These are phyloP conservation scores for Priceomyces fermenticarens DNA, from an alignment of 805 yeast species.

Conservation along the genomic window DNA sequence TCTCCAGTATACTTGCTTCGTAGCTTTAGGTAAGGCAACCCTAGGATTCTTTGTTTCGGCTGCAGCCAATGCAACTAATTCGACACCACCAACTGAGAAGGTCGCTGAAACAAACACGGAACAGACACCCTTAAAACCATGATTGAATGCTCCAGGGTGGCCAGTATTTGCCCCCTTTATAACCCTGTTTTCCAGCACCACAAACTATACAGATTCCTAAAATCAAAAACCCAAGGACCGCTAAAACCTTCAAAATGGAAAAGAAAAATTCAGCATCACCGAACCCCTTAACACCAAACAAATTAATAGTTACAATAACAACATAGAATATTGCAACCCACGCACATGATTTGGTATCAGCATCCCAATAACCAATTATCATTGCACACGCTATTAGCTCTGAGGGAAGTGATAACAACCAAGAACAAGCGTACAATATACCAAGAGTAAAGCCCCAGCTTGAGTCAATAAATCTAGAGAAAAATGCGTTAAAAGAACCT, in stretches of 20 bases:
- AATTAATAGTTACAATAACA: slow-evolving; percentile 17
- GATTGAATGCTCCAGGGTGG: slow-evolving; percentile 36
- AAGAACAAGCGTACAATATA: slow-evolving; percentile 36
- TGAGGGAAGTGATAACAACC: slow-evolving; percentile 32
- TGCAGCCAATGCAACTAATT: slow-evolving; percentile 36
- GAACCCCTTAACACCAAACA: slow-evolving; percentile 15
- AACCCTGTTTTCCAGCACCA: slow-evolving; percentile 16
- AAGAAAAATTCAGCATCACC: slow-evolving; percentile 23
- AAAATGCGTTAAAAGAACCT: slow-evolving; percentile 38
- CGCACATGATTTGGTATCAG: slow-evolving; percentile 38
- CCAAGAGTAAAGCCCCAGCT: slow-evolving; percentile 41
- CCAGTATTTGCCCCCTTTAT: slow-evolving; percentile 22
- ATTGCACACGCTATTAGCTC: slow-evolving; percentile 20
- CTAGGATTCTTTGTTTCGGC: slow-evolving; percentile 62
- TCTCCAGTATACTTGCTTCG: slow-evolving; percentile 51
- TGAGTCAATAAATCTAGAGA: slow-evolving; percentile 32
- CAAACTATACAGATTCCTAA: slow-evolving; percentile 17
- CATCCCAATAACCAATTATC: slow-evolving; percentile 21
- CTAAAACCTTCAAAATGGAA: slow-evolving; percentile 14
- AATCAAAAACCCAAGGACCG: slow-evolving; percentile 17
- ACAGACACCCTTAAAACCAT: slow-evolving; percentile 59
- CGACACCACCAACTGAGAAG: slow-evolving; percentile 56
- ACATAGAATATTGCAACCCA: slow-evolving; percentile 41
- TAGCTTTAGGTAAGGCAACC: slow-evolving; percentile 55
- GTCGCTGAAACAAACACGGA: slow-evolving; percentile 59